Percentiles rank a stretch among this genome's conserved stretches.
These are phyloP conservation scores for Mycena haematopus DNA, from an alignment of 768 basidiomycete species.

Conservation along the genomic window DNA sequence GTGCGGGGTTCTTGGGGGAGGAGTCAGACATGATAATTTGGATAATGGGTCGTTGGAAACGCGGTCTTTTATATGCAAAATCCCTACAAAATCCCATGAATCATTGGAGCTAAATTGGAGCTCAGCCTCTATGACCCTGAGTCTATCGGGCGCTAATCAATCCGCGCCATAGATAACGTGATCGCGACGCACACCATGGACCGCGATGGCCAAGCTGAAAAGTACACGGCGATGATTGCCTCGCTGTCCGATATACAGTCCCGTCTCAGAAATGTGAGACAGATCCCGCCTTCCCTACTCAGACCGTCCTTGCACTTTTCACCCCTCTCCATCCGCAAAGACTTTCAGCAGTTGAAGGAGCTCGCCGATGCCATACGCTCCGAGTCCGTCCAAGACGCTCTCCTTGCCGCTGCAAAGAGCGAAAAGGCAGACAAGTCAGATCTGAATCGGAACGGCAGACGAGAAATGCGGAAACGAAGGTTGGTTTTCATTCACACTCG, in stretches of 20 bases:
- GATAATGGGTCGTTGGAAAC: no score
- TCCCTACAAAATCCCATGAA: no score
- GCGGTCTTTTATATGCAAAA: background rate
- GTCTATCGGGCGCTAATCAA: no score
- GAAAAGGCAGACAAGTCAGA: slow-evolving; percentile 58
- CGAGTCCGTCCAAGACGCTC: slow-evolving; percentile 62
- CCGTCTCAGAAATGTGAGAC: slow-evolving; percentile 28
- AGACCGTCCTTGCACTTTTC: slow-evolving; percentile 31
- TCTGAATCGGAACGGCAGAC: slow-evolving; percentile 50
- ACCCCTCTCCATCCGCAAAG: slow-evolving; percentile 38
- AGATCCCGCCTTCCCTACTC: slow-evolving; percentile 21
- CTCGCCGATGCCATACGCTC: slow-evolving; percentile 56
- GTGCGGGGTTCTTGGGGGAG: slow-evolving; percentile 42
- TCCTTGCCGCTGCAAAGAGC: slow-evolving; percentile 61
- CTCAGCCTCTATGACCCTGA: no score
- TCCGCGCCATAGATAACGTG: no score
- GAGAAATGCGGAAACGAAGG: slow-evolving; percentile 65
- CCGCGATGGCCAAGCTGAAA: background rate
- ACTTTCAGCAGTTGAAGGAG: slow-evolving; percentile 55
- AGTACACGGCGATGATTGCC: slow-evolving; percentile 15
- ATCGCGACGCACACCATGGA: no score
- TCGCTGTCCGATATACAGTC: slow-evolving; percentile 22
- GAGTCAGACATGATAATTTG: slow-evolving; percentile 9
- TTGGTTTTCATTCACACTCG: slow-evolving; percentile 36
- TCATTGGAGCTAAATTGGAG: no score